Percentiles rank a stretch among this genome's conserved stretches.
Conservation (phyloP, 306 rosid species). For the Lotus japonicus region DNA sequence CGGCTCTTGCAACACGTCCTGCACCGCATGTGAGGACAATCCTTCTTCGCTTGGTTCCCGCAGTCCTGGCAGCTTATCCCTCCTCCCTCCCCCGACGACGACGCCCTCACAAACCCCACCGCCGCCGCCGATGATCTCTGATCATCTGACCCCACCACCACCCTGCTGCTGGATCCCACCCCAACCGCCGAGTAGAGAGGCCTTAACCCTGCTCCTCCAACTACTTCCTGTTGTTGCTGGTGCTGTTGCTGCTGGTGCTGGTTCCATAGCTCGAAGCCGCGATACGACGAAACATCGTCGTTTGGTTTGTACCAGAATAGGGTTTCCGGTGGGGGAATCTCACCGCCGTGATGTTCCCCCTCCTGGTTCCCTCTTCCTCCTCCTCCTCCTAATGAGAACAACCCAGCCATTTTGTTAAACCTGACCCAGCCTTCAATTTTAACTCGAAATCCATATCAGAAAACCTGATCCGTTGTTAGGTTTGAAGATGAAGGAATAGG, state of each 20-base stretch:
- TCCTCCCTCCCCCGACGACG: constrained; percentile 1
- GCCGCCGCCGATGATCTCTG: neutral
- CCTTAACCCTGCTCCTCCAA: constrained; percentile 27
- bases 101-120: constrained; percentile 31
- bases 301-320: constrained; percentile 47
- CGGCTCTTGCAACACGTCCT: constrained; percentile 95
- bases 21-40: constrained; percentile 79
- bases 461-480: neutral
- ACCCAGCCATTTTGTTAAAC: constrained; percentile 60
- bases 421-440: constrained; percentile 11
- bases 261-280: constrained; percentile 76
- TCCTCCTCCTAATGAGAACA: constrained; percentile 62
- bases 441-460: constrained; percentile 77
- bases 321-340: constrained; percentile 13
- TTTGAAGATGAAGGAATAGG: too few species aligned
- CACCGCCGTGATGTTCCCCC: neutral
- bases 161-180: constrained; percentile 38
- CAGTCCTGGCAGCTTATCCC: constrained; percentile 91
- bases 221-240: neutral
- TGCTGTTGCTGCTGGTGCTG: constrained; percentile 59
- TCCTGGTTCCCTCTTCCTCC: constrained; percentile 31
- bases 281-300: constrained; percentile 37
- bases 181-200: constrained; percentile 61
- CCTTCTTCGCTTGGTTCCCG: constrained; percentile 95
- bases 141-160: too few species aligned